Evolutionary conservation across 2,329 filamentous ascomycete species (phyloP).

Genomic region (Aspergillus sp.): DNA sequence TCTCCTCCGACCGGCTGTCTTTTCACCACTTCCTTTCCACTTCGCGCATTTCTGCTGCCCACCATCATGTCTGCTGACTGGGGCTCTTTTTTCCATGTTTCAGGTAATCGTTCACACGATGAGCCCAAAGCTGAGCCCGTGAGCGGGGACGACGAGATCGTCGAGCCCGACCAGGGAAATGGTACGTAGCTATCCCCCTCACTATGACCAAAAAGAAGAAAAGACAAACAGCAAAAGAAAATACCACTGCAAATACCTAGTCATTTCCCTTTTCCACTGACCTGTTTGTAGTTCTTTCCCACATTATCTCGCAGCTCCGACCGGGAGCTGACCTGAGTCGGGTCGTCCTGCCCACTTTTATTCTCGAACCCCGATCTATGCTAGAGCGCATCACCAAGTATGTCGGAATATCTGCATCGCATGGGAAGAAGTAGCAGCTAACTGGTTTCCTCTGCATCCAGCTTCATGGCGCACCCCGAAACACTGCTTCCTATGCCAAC

Average conservation of each 20-base stretch:
- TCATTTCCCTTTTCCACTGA: slow-evolving; percentile 7
- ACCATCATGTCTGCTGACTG: slow-evolving; percentile 31
- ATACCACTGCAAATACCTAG: not conserved
- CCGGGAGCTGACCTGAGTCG: slow-evolving; percentile 93
- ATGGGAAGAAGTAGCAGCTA: slow-evolving; percentile 9
- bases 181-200: slow-evolving; percentile 57
- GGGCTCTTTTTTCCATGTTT: slow-evolving; percentile 24
- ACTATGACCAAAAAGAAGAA: not conserved
- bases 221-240: not conserved
- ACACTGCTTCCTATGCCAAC: slow-evolving; percentile 84
- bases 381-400: slow-evolving; percentile 98
- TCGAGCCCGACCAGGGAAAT: slow-evolving; percentile 93
- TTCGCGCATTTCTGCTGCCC: not conserved
- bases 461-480: slow-evolving; percentile 99
- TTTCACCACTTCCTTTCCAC: slow-evolving; percentile 1
- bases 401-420: not conserved
- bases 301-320: slow-evolving; percentile 95
- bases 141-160: slow-evolving; percentile 71
- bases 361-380: slow-evolving; percentile 96
- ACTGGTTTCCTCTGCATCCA: slow-evolving; percentile 44
- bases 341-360: slow-evolving; percentile 94
- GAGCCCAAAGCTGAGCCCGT: slow-evolving; percentile 47
- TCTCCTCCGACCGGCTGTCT: slow-evolving; percentile 7
- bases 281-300: slow-evolving; percentile 71
- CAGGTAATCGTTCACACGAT: slow-evolving; percentile 57